Evolutionary conservation across 129 eudicot genomes (phyloP), one percentile per base, ranked within the genome.

Genomic region (Chrysanthemum makinoi): DNA sequence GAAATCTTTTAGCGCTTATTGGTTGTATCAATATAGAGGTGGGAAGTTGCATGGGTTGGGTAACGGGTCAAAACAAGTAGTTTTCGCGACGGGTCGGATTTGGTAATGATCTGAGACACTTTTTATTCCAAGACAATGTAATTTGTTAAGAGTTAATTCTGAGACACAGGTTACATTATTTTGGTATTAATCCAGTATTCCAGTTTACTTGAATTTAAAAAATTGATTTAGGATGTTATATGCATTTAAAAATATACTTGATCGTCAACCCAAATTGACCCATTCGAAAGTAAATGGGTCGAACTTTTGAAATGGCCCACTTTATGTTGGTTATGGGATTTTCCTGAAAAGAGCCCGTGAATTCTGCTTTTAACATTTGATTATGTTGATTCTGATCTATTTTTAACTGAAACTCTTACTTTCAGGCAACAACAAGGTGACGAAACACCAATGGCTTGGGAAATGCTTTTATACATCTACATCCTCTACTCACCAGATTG

Each of bases 401-500:
- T 69, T 19, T 48, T 3, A 18, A 66, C 24, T 10, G 11, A 61
- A 8, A 5, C 24, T 20, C 2, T 39, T 65, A 16, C 60, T 78
- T 67, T 73, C 83, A 90, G 96, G 89, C 95, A 90, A 54, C 95
- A 90, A n/a, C n/a, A 90, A 74, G 92, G 95, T 59, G 96, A 90
- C 64, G 96, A 90, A 80, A 90, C 95, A 12, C 97, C 97, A 26
- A 90, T 90, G 97, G 91, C 85, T 2, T 90, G 97, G 97, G 97
- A 91, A 79, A 85, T 91, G 97, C 95, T 91, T 57, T 85, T 91
- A 10, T 91, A 87, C 59, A 85, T 91, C 81, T 91, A 91, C 89
- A 91, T 91, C 60, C 86, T 91, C 14, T 91, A 91, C 79, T 87
- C 97, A 9, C 97, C 97, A 1, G 97, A 91, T 82, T 91, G 97